Percentiles rank a stretch among this genome's conserved stretches.
phyloP scores from a whole-genome alignment of 169 alveolate species.

The Prorocentrum cordatum region DNA sequence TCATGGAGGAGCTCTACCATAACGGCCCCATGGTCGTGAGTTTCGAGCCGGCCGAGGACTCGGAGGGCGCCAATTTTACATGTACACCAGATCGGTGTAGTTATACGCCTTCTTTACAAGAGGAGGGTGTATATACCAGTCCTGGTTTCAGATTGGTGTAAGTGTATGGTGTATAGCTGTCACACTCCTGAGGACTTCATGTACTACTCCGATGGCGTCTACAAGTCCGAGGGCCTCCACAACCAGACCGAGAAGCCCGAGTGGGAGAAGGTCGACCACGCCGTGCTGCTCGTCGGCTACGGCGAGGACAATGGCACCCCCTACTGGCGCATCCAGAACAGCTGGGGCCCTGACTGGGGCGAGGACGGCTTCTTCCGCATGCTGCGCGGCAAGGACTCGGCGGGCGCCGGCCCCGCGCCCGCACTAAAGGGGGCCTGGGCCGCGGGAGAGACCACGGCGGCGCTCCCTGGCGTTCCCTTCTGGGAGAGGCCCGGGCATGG shows the following conservation, averaged over 20 bases:
- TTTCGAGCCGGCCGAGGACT: conserved; percentile 51
- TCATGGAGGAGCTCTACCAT: conserved; percentile 72
- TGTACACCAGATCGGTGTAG: too few species aligned
- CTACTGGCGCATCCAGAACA: conserved; percentile 75
- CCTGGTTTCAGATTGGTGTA: too few species aligned
- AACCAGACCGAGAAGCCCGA: neutral
- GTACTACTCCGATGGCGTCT: conserved; percentile 73
- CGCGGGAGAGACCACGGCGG: too few species aligned
- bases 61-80: too few species aligned
- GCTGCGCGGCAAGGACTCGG: neutral
- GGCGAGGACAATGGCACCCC: conserved; percentile 52
- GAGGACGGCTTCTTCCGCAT: conserved; percentile 13
- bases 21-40: conserved; percentile 74
- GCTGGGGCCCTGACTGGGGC: conserved; percentile 80
- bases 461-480: too few species aligned
- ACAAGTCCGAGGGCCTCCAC: neutral
- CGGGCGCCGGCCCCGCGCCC: too few species aligned
- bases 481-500: too few species aligned
- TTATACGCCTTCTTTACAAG: too few species aligned
- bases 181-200: conserved; percentile 74
- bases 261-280: conserved; percentile 76
- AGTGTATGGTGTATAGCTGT: too few species aligned
- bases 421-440: too few species aligned
- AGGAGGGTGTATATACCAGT: too few species aligned
- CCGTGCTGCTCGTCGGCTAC: conserved; percentile 70